Evolutionary conservation across 1,284 basidiomycete genomes (phyloP).

Genomic region (Ustilago sp.): DNA sequence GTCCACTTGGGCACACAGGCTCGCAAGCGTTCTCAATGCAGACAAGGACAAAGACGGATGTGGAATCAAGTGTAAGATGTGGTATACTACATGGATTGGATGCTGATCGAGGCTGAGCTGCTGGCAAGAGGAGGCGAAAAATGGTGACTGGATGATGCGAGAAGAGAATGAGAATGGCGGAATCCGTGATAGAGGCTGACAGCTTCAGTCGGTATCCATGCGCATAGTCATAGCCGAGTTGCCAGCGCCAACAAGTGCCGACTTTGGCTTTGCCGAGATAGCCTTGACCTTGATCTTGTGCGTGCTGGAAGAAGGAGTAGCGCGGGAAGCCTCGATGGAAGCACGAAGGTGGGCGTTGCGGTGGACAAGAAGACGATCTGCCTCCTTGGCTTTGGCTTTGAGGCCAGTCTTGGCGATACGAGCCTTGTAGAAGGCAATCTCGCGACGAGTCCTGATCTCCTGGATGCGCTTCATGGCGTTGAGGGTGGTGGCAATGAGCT

Average conservation of each 20-base stretch:
- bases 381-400: constrained; percentile 59
- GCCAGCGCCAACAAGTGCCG: constrained; percentile 55
- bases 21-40: no score
- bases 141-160: not conserved
- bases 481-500: constrained; percentile 92
- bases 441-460: constrained; percentile 90
- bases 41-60: not conserved
- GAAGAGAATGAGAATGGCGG: not conserved
- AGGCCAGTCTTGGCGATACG: constrained; percentile 65
- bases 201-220: constrained; percentile 53
- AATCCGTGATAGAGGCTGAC: not conserved
- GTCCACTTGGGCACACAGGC: no score
- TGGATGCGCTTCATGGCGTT: constrained; percentile 95
- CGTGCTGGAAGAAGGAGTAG: constrained; percentile 34
- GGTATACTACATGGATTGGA: constrained; percentile 37
- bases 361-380: constrained; percentile 63
- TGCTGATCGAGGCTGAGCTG: constrained; percentile 1
- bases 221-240: constrained; percentile 56
- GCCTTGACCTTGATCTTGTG: constrained; percentile 59
- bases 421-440: constrained; percentile 84
- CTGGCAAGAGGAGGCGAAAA: no score
- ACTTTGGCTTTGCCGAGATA: constrained; percentile 47
- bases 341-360: constrained; percentile 62
- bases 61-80: constrained; percentile 16
- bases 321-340: constrained; percentile 49